These are phyloP conservation scores for Auriscalpium microsporum DNA, from an alignment of 768 basidiomycete species.

Conservation along the genomic window DNA sequence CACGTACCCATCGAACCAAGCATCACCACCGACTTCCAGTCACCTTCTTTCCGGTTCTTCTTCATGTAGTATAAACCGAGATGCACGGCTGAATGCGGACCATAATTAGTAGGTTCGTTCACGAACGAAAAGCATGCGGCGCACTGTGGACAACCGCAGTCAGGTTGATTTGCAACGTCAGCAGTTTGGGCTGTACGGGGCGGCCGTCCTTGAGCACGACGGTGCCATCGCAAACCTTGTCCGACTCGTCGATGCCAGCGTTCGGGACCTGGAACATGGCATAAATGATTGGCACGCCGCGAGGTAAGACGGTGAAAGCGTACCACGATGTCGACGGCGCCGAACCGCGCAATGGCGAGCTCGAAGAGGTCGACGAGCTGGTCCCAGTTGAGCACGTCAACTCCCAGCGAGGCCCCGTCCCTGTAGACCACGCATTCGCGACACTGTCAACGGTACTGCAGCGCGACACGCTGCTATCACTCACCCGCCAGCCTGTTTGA, in stretches of 20 bases:
- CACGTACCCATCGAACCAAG: constrained; percentile 27
- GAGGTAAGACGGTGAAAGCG: constrained; percentile 2
- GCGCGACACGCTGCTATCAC: neutral
- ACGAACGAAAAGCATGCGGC: neutral
- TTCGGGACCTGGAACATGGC: constrained; percentile 14
- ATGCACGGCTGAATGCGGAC: constrained; percentile 17
- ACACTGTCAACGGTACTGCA: neutral
- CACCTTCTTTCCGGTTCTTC: constrained; percentile 5
- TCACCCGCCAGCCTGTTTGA: constrained; percentile 14
- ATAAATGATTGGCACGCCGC: neutral
- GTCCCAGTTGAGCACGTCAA: constrained; percentile 19
- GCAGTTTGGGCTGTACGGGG: constrained; percentile 20
- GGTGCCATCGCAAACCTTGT: neutral
- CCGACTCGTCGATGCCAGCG: constrained; percentile 13
- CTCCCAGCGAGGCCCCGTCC: constrained; percentile 6
- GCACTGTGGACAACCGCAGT: constrained; percentile 24
- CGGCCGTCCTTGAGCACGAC: constrained; percentile 15
- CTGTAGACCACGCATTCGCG: neutral
- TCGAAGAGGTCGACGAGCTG: constrained; percentile 24
- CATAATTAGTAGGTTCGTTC: neutral
- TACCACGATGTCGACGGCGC: constrained; percentile 25
- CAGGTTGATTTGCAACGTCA: constrained; percentile 24
- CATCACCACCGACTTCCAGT: constrained; percentile 23
- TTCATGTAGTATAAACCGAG: constrained; percentile 26
- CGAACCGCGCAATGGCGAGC: constrained; percentile 17